Conservation (phyloP, 768 basidiomycete species). For the Rhizopogon roseolus region DNA sequence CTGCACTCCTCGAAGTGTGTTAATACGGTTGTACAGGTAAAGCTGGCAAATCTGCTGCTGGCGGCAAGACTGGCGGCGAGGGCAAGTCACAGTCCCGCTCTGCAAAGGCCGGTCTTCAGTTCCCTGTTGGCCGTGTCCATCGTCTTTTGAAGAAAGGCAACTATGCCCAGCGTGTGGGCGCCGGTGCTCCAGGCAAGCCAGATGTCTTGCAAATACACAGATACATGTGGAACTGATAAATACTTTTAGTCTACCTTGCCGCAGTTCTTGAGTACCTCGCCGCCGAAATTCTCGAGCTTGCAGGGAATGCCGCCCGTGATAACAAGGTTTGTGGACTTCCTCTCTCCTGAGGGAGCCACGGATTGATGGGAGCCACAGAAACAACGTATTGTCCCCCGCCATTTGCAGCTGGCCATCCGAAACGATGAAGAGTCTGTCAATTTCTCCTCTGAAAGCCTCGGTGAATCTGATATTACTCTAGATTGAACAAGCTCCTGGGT, state of each 20-base stretch:
- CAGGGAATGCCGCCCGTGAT: slow-evolving; percentile 66
- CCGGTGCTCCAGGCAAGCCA: slow-evolving; percentile 73
- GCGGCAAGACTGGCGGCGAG: slow-evolving; percentile 45
- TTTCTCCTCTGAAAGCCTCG: background rate
- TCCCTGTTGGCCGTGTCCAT: slow-evolving; percentile 92
- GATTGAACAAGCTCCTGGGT: slow-evolving; percentile 77
- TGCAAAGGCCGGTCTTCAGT: slow-evolving; percentile 72
- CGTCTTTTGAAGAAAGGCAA: slow-evolving; percentile 85
- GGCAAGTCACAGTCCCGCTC: slow-evolving; percentile 66
- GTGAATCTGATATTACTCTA: slow-evolving; percentile 13
- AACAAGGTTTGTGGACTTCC: slow-evolving; percentile 20
- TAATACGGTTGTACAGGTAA: slow-evolving; percentile 32
- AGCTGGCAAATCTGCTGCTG: slow-evolving; percentile 38
- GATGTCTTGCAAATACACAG: background rate
- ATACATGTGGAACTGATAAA: background rate
- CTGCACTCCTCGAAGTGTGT: background rate
- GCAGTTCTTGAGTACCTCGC: slow-evolving; percentile 90
- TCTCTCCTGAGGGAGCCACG: background rate
- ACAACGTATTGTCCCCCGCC: slow-evolving; percentile 91
- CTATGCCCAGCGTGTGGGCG: slow-evolving; percentile 85
- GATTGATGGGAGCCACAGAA: slow-evolving; percentile 38
- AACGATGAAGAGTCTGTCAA: slow-evolving; percentile 76
- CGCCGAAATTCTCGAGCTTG: slow-evolving; percentile 90
- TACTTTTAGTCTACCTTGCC: slow-evolving; percentile 72
- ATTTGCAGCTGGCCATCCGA: slow-evolving; percentile 88